phyloP scores from a whole-genome alignment of 768 basidiomycete genomes.

The Termitomyces sp. region DNA sequence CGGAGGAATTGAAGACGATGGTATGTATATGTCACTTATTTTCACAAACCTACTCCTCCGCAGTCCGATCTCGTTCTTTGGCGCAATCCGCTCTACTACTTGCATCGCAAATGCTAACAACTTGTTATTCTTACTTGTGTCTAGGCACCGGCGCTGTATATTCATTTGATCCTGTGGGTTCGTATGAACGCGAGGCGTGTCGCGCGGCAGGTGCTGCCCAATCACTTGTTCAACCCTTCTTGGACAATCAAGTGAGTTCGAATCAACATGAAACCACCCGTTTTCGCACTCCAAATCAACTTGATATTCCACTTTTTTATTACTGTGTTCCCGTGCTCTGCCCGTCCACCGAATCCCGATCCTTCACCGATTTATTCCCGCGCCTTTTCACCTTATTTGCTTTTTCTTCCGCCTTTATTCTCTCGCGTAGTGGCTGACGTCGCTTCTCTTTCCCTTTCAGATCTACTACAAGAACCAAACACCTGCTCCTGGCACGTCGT shows the following conservation, averaged over 20 bases:
- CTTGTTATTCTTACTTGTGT: conserved; percentile 8
- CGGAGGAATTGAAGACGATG: conserved; percentile 94
- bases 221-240: conserved; percentile 91
- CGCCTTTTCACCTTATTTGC: conserved; percentile 16
- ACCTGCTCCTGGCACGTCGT: conserved; percentile 64
- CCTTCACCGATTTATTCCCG: conserved; percentile 45
- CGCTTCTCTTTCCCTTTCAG: conserved; percentile 39
- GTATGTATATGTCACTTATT: conserved; percentile 42
- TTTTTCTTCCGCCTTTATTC: conserved; percentile 15
- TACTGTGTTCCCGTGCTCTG: conserved; percentile 14
- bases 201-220: conserved; percentile 97
- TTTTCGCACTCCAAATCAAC: conserved; percentile 19
- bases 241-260: conserved; percentile 90
- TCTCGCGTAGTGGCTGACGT: conserved; percentile 18
- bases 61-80: conserved; percentile 14
- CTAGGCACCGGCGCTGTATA: conserved; percentile 94
- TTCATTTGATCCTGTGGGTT: conserved; percentile 99
- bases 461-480: conserved; percentile 98
- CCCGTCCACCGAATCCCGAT: conserved; percentile 30
- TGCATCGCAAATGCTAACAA: conserved; percentile 8
- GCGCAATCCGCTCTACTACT: conserved; percentile 1
- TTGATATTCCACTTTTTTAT: conserved; percentile 9
- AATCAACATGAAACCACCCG: conserved; percentile 10
- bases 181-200: conserved; percentile 96
- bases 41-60: conserved; percentile 16